Evolutionary conservation across 805 yeast species (phyloP), one percentile per base, ranked within the genome.

Genomic region (Candida chauliodis): DNA sequence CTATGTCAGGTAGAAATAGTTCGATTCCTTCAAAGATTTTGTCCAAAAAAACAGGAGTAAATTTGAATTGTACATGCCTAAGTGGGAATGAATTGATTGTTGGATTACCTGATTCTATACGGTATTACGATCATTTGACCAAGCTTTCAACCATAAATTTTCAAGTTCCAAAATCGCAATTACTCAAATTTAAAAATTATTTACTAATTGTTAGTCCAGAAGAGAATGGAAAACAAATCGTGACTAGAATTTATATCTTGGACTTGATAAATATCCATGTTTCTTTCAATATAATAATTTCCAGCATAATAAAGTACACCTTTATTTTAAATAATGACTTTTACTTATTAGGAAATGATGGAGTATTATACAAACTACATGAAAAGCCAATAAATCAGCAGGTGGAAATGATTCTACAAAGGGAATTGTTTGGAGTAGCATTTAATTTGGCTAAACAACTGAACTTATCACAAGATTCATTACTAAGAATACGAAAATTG

Each of bases 1-100:
- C 80, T 10, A 88, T 96, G 0, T 73, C 81, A 1, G 95, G 96
- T 0, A 71, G 87, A 52, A 84, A 84, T 55, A 79, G 78, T 34
- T 86, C 90, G 0, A 75, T 76, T 38, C 81, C 84, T 1, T 58
- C 62, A 16, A 56, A 65, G 30, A 42, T 73, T 2, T 55, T 78
- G n/a, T 74, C 77, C 14, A 66, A 59, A 15, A 61, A 59, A 35
- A 39, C 48, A 7, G 83, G 84, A 1, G 71, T 71, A 3, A 77
- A 74, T 45, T 59, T 78, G 30, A 63, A 72, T 41, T 75, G 82
- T 49, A 53, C 64, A 24, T 74, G 61, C 37, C 44, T 75, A 20
- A 74, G 70, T 9, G 59, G 58, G 5, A 70, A 73, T 13, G 72
- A 74, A 38, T 67, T 88, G 40, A 63, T 89, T 2, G 83, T 84